Evolutionary conservation across 2,329 filamentous ascomycete genomes (phyloP).

Genomic region (Gaeumannomyces sp.): DNA sequence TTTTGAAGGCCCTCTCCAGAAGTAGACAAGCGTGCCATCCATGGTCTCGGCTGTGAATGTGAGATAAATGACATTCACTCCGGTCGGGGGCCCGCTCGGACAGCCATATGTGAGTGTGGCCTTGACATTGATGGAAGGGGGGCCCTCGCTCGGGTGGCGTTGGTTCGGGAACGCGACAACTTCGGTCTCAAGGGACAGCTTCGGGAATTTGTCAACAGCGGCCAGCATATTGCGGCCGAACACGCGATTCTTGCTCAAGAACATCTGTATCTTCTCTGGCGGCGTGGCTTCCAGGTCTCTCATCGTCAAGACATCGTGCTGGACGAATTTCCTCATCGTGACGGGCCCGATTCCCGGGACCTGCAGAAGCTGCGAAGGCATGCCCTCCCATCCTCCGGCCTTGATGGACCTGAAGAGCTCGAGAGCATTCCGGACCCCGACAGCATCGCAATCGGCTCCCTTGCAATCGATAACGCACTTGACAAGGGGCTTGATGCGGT

Average conservation of each 20-base stretch:
- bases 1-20: slow-evolving; percentile 55
- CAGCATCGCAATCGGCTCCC: slow-evolving; percentile 47
- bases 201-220: slow-evolving; percentile 63
- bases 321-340: slow-evolving; percentile 66
- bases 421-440: slow-evolving; percentile 61
- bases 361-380: slow-evolving; percentile 74
- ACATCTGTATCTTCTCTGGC: slow-evolving; percentile 66
- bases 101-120: slow-evolving; percentile 69
- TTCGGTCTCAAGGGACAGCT: slow-evolving; percentile 35
- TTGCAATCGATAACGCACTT: slow-evolving; percentile 74
- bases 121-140: slow-evolving; percentile 55
- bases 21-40: slow-evolving; percentile 64
- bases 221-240: slow-evolving; percentile 68
- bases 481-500: slow-evolving; percentile 62
- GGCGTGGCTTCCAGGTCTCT: slow-evolving; percentile 63
- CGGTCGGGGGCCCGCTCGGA: slow-evolving; percentile 50
- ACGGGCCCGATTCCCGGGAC: slow-evolving; percentile 72
- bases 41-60: slow-evolving; percentile 70
- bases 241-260: slow-evolving; percentile 73
- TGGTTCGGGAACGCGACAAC: slow-evolving; percentile 25
- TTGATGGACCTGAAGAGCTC: slow-evolving; percentile 72
- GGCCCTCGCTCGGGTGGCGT: slow-evolving; percentile 27
- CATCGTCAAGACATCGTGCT: slow-evolving; percentile 65
- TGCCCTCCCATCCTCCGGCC: slow-evolving; percentile 75
- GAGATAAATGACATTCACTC: slow-evolving; percentile 59